Evolutionary conservation across 208 protist genomes (phyloP).

Genomic region (Wallacemonas sp.): DNA sequence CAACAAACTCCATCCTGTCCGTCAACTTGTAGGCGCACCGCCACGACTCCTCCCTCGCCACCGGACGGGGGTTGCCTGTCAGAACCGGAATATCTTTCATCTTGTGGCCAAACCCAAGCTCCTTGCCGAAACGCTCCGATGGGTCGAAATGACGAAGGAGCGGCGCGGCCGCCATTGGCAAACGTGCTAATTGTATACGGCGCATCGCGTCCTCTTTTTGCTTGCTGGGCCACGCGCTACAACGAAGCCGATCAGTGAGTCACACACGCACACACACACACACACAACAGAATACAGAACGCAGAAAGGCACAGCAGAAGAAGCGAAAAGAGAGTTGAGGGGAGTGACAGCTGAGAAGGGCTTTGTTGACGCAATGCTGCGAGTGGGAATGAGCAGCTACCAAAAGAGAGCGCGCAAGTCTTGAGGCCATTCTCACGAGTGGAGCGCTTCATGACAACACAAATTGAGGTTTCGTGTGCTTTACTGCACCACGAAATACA

Average conservation of each 20-base stretch:
- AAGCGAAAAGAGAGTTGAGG: not conserved
- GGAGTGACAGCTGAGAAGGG: too few relatives aligned
- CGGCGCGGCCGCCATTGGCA: not conserved
- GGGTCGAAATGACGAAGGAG: slow-evolving; percentile 54
- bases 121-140: slow-evolving; percentile 69
- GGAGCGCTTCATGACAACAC: too few relatives aligned
- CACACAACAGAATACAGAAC: too few relatives aligned
- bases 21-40: slow-evolving; percentile 79
- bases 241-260: too few relatives aligned
- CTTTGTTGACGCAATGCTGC: too few relatives aligned
- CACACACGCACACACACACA: too few relatives aligned
- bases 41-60: slow-evolving; percentile 80
- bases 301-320: slow-evolving; percentile 4
- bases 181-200: not conserved
- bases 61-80: slow-evolving; percentile 79
- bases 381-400: not conserved
- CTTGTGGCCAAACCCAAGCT: slow-evolving; percentile 82
- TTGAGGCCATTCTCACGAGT: too few relatives aligned
- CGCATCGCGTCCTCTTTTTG: not conserved
- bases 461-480: too few relatives aligned
- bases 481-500: too few relatives aligned
- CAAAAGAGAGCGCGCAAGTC: not conserved
- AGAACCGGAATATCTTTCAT: slow-evolving; percentile 89
- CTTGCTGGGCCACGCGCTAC: too few relatives aligned
- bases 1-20: slow-evolving; percentile 84